These are phyloP conservation scores for Delonix regia DNA, from an alignment of 306 rosid species.

Conservation along the genomic window DNA sequence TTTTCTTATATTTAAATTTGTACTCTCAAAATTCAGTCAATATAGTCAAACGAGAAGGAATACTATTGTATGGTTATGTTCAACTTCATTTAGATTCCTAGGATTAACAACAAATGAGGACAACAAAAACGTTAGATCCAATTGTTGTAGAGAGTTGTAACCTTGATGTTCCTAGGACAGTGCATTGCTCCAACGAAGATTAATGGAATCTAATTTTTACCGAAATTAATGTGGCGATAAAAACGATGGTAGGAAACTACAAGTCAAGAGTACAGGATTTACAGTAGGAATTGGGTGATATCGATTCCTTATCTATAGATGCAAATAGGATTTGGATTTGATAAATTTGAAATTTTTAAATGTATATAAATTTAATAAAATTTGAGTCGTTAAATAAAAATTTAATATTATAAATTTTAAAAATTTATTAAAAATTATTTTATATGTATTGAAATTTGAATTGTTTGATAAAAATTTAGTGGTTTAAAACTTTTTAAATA, in stretches of 20 bases:
- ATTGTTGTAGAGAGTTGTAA: constrained; percentile 1
- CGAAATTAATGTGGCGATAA: constrained; percentile 34
- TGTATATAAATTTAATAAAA: no score
- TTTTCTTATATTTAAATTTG: no score
- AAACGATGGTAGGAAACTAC: constrained; percentile 21
- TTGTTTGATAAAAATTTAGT: no score
- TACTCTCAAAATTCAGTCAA: no score
- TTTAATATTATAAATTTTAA: no score
- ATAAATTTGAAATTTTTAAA: no score
- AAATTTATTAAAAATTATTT: no score
- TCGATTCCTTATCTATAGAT: background rate
- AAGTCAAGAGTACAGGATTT: constrained; percentile 6
- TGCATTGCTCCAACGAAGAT: background rate
- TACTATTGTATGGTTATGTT: background rate
- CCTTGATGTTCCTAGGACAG: background rate
- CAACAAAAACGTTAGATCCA: constrained; percentile 33
- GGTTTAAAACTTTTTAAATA: no score
- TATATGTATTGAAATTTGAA: no score
- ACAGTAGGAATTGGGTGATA: constrained; percentile 10
- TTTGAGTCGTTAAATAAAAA: no score
- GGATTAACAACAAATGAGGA: background rate
- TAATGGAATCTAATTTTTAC: constrained; percentile 1
- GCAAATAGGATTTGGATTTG: background rate
- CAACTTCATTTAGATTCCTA: background rate
- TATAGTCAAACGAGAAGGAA: background rate